These are phyloP conservation scores for Arthrobotrys megalospora DNA, from an alignment of 2,329 filamentous ascomycete genomes.

Conservation along the genomic window DNA sequence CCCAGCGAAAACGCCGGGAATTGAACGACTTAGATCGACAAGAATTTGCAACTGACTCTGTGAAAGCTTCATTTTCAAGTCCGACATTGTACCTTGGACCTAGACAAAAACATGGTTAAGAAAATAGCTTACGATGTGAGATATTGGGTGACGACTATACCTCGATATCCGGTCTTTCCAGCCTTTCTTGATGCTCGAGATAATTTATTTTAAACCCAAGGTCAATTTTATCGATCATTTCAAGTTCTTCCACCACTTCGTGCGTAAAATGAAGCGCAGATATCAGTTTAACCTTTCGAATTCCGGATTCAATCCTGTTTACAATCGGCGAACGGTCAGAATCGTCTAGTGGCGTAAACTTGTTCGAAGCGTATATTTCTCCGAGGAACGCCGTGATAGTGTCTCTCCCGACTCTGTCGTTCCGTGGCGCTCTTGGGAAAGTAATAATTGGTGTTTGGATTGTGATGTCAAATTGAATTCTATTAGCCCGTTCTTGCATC, in stretches of 20 bases:
- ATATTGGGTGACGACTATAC: slow-evolving; percentile 26
- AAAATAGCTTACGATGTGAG: neutral
- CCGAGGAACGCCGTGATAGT: slow-evolving; percentile 92
- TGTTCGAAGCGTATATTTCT: slow-evolving; percentile 97
- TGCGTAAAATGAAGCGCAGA: slow-evolving; percentile 86
- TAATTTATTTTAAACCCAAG: slow-evolving; percentile 93
- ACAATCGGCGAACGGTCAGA: slow-evolving; percentile 80
- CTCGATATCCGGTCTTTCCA: slow-evolving; percentile 88
- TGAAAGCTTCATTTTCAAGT: slow-evolving; percentile 89
- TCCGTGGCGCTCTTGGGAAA: slow-evolving; percentile 76
- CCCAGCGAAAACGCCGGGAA: slow-evolving; percentile 87
- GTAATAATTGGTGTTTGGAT: slow-evolving; percentile 96
- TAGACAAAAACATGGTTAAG: slow-evolving; percentile 28
- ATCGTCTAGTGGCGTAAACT: slow-evolving; percentile 87
- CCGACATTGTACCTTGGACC: slow-evolving; percentile 90
- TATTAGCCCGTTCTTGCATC: slow-evolving; percentile 88
- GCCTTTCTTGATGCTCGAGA: slow-evolving; percentile 83
- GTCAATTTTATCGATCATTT: slow-evolving; percentile 97
- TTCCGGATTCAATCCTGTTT: slow-evolving; percentile 91
- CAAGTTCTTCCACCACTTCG: slow-evolving; percentile 83
- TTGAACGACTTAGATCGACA: slow-evolving; percentile 86
- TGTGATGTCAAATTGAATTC: slow-evolving; percentile 93
- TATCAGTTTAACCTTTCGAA: slow-evolving; percentile 90
- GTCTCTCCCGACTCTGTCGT: slow-evolving; percentile 77
- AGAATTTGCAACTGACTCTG: slow-evolving; percentile 93